Conservation (phyloP, 2,329 filamentous ascomycete genomes). For the Corniculantispora saksenae region DNA sequence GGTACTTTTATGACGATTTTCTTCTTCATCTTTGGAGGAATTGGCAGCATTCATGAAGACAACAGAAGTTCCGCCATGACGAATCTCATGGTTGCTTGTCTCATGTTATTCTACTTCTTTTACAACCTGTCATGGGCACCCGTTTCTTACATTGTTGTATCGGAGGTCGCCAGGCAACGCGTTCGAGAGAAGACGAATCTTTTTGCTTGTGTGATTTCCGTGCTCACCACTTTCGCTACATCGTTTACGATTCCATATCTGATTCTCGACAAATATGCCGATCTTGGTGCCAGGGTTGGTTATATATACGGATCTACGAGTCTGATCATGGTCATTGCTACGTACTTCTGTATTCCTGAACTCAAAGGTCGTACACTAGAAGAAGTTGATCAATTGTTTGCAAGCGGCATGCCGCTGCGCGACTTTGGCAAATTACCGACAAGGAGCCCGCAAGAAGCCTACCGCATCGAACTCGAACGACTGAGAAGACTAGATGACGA, state of each 20-base stretch:
- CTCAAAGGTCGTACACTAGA: conserved; percentile 37
- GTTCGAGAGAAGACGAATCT: conserved; percentile 35
- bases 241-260: conserved; percentile 41
- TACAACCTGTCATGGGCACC: conserved; percentile 32
- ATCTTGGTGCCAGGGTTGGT: conserved; percentile 36
- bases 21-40: conserved; percentile 27
- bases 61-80: conserved; percentile 12
- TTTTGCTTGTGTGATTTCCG: conserved; percentile 30
- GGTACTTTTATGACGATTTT: conserved; percentile 28
- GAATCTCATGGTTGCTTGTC: conserved; percentile 27
- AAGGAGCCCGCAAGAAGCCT: neutral
- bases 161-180: conserved; percentile 27
- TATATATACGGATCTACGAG: conserved; percentile 42
- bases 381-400: conserved; percentile 28
- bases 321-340: conserved; percentile 40
- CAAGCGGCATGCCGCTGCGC: conserved; percentile 22
- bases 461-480: conserved; percentile 7
- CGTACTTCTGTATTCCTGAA: conserved; percentile 46
- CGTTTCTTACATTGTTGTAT: conserved; percentile 31
- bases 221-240: conserved; percentile 34
- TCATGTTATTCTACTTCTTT: conserved; percentile 29
- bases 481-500: neutral
- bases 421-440: conserved; percentile 21
- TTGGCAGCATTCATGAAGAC: conserved; percentile 20
- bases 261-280: conserved; percentile 36